Conservation (phyloP, 768 basidiomycete species). For the Serendipita vermifera region DNA sequence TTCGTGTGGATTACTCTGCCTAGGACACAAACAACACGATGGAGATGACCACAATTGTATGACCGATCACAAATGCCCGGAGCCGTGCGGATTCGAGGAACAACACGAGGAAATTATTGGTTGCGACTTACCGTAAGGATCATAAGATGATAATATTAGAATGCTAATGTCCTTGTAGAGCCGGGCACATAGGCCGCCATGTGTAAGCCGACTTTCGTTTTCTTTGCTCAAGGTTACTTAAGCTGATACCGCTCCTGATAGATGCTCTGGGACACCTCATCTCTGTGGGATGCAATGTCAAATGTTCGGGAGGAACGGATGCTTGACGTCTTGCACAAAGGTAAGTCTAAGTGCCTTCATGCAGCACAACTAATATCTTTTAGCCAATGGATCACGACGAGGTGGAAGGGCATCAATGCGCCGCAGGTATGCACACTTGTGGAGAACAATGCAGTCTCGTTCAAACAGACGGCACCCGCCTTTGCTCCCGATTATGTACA, state of each 20-base stretch:
- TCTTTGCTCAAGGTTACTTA: not conserved
- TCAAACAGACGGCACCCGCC: constrained; percentile 23
- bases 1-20: constrained; percentile 37
- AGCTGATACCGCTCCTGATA: constrained; percentile 17
- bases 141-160: not conserved
- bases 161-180: constrained; percentile 26
- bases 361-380: not conserved
- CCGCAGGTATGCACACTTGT: constrained; percentile 41
- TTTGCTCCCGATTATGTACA: constrained; percentile 32
- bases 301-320: constrained; percentile 36
- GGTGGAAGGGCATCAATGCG: constrained; percentile 37
- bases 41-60: constrained; percentile 36
- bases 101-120: constrained; percentile 19
- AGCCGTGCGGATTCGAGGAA: constrained; percentile 32
- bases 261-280: constrained; percentile 40
- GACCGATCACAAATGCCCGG: constrained; percentile 36
- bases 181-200: constrained; percentile 44
- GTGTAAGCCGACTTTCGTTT: constrained; percentile 28
- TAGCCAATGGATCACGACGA: constrained; percentile 38
- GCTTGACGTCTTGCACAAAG: constrained; percentile 39
- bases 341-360: constrained; percentile 20
- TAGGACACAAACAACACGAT: constrained; percentile 35
- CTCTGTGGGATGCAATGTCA: constrained; percentile 42
- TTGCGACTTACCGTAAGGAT: constrained; percentile 38
- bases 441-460: constrained; percentile 28